phyloP scores from a whole-genome alignment of 768 basidiomycete species.

The Trametopsis cervina region DNA sequence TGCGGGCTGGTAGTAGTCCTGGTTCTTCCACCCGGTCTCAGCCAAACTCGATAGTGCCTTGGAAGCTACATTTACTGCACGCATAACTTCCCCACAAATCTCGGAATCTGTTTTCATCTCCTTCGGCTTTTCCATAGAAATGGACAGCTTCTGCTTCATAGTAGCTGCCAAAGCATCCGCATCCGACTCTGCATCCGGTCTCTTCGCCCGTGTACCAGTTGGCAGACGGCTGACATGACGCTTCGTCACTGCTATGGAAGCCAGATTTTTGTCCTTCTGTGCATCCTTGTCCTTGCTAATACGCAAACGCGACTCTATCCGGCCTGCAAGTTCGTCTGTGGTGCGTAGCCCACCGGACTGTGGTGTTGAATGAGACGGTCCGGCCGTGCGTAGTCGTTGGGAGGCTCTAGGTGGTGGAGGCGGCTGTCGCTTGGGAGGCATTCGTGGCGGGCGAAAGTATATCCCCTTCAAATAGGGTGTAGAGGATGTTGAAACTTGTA shows the following conservation, averaged over 20 bases:
- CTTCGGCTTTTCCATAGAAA: not conserved
- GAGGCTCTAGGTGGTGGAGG: no score
- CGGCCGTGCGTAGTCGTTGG: no score
- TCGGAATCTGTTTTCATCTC: constrained; percentile 16
- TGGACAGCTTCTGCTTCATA: not conserved
- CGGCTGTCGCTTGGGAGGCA: no score
- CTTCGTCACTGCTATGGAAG: not conserved
- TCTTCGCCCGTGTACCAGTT: not conserved
- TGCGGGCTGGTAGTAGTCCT: constrained; percentile 17
- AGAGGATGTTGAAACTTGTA: no score
- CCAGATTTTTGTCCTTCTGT: not conserved
- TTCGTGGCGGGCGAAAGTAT: no score
- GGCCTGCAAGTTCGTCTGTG: not conserved
- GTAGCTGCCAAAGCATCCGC: not conserved
- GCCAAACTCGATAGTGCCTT: constrained; percentile 46
- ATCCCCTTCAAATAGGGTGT: no score
- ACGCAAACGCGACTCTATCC: not conserved
- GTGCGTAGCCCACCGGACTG: not conserved
- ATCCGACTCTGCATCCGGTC: not conserved
- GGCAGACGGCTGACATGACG: not conserved
- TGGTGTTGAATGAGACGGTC: no score
- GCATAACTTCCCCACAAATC: constrained; percentile 45
- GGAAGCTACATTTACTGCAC: constrained; percentile 52
- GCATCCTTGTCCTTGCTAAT: not conserved
- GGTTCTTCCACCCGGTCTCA: constrained; percentile 55